These are phyloP conservation scores for Leccinum laetum DNA, from an alignment of 1,284 basidiomycete species.

Conservation along the genomic window DNA sequence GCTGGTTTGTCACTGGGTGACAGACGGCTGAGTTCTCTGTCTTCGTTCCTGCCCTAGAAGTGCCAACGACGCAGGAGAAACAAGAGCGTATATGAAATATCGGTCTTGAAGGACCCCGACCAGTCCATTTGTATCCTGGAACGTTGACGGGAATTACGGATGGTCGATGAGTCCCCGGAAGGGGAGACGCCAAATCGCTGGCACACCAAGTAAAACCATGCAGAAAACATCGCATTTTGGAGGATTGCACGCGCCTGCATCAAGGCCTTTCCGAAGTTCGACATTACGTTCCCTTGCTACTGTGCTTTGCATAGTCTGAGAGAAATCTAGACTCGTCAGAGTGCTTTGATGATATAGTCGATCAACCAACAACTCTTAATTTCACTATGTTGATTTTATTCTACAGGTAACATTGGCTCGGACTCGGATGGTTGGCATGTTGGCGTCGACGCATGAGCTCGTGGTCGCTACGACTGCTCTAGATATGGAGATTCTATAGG, in stretches of 20 bases:
- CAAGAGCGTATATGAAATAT: slow-evolving; percentile 60
- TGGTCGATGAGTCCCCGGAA: slow-evolving; percentile 48
- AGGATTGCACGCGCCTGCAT: slow-evolving; percentile 69
- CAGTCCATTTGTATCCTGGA: slow-evolving; percentile 46
- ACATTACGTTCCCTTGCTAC: slow-evolving; percentile 57
- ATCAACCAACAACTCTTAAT: slow-evolving; percentile 8
- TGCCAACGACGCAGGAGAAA: slow-evolving; percentile 34
- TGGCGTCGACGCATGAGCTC: slow-evolving; percentile 46
- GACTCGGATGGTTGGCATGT: slow-evolving; percentile 32
- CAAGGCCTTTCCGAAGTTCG: slow-evolving; percentile 49
- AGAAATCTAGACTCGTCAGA: slow-evolving; percentile 34
- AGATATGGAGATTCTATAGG: slow-evolving; percentile 48
- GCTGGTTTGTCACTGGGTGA: too few species aligned
- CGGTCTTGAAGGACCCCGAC: slow-evolving; percentile 20
- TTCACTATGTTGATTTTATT: background rate
- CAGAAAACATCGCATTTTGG: slow-evolving; percentile 70
- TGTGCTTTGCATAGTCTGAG: slow-evolving; percentile 60
- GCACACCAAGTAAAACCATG: background rate
- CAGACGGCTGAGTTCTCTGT: too few species aligned
- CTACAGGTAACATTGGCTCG: background rate
- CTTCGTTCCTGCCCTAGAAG: too few species aligned
- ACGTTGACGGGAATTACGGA: slow-evolving; percentile 57
- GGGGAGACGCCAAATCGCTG: slow-evolving; percentile 37
- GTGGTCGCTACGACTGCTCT: slow-evolving; percentile 48
- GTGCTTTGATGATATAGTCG: slow-evolving; percentile 46